phyloP scores from a whole-genome alignment of 768 basidiomycete genomes.

The Tulasnella calospora region DNA sequence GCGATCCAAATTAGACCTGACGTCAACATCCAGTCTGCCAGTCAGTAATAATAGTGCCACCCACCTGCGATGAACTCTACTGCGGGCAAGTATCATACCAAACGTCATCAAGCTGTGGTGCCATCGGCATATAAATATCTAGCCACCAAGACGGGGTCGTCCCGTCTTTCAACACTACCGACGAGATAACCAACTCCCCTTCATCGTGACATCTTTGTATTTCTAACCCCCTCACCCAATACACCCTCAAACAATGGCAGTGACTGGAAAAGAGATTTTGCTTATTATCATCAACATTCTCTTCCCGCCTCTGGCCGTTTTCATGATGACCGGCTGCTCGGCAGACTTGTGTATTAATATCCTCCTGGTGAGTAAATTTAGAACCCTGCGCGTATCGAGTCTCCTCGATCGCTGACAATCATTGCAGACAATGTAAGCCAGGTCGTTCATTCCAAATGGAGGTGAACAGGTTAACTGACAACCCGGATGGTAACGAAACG shows the following conservation, averaged over 20 bases:
- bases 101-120: neutral
- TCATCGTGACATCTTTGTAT: neutral
- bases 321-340: constrained; percentile 72
- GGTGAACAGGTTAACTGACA: neutral
- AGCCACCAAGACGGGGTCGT: neutral
- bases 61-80: neutral
- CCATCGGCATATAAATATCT: neutral
- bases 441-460: neutral
- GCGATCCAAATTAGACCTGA: neutral
- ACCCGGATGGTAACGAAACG: neutral
- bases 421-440: constrained; percentile 6
- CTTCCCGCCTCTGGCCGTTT: constrained; percentile 43
- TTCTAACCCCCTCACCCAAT: neutral
- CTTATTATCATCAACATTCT: constrained; percentile 29
- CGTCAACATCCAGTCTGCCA: neutral
- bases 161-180: too few species aligned
- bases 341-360: constrained; percentile 85
- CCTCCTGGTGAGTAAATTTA: constrained; percentile 38
- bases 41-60: neutral
- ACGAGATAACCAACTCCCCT: neutral
- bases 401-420: neutral
- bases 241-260: neutral
- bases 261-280: neutral
- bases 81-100: neutral
- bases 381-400: neutral